Evolutionary conservation across 225 moss, liverwort and hornwort species (phyloP).

Genomic region (Straminergon stramineum): DNA sequence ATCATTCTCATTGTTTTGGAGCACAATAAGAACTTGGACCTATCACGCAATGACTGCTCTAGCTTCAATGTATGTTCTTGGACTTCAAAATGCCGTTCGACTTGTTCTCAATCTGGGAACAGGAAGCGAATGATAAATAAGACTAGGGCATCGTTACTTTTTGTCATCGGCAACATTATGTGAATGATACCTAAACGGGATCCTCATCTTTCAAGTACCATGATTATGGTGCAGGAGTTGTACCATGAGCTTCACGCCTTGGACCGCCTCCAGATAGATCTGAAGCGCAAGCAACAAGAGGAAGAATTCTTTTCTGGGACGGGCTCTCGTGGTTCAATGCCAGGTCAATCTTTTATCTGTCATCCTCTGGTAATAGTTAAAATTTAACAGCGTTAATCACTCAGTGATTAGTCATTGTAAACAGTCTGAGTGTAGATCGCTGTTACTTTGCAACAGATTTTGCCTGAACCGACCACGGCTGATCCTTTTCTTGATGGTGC

Average conservation of each 20-base stretch:
- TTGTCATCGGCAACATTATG: neutral
- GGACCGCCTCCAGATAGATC: constrained; percentile 58
- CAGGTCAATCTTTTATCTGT: constrained; percentile 7
- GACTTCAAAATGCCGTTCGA: neutral
- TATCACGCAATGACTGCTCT: neutral
- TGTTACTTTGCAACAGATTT: neutral
- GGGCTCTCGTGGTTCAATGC: constrained; percentile 28
- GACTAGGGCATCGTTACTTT: neutral
- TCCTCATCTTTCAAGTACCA: neutral
- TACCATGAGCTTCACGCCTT: constrained; percentile 64
- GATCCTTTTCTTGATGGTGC: neutral
- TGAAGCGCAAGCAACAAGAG: constrained; percentile 65
- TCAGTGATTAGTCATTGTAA: neutral
- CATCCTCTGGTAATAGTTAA: neutral
- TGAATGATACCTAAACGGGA: neutral
- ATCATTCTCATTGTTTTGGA: neutral
- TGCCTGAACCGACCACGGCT: neutral
- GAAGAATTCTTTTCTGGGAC: constrained; percentile 44
- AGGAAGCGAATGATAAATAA: neutral
- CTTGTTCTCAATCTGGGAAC: neutral
- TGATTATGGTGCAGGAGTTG: constrained; percentile 43
- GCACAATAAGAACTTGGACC: neutral
- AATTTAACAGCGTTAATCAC: neutral
- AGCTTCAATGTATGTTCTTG: neutral
- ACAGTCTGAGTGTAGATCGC: neutral